phyloP scores from a whole-genome alignment of 352 stramenopile species.

The Pythium rhizo-oryzae region DNA sequence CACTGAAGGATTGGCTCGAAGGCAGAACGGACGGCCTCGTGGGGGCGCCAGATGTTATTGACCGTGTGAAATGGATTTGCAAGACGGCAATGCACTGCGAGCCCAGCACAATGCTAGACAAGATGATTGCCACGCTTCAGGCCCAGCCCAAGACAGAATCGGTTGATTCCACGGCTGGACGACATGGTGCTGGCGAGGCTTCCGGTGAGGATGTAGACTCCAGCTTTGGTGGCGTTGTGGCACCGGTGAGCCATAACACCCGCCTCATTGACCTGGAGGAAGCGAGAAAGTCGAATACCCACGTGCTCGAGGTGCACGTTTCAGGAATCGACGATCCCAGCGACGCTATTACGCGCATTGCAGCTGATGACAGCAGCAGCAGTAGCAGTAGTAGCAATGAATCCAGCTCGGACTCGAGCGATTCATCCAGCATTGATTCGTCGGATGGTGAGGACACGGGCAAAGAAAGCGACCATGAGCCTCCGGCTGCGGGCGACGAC shows the following conservation, averaged over 20 bases:
- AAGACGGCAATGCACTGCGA: constrained; percentile 2
- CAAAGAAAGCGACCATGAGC: constrained; percentile 20
- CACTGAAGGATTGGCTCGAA: constrained; percentile 30
- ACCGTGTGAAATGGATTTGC: constrained; percentile 19
- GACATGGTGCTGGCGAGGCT: neutral
- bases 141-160: neutral
- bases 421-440: constrained; percentile 17
- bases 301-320: neutral
- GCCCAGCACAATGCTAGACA: constrained; percentile 18
- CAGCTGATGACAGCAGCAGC: constrained; percentile 20
- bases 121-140: constrained; percentile 14
- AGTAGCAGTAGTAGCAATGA: constrained; percentile 31
- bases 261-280: neutral
- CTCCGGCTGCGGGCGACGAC: constrained; percentile 14
- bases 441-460: constrained; percentile 24
- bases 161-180: neutral
- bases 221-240: too few species aligned
- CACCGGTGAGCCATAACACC: neutral
- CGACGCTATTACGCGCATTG: constrained; percentile 4
- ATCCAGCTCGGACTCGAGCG: constrained; percentile 29
- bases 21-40: neutral
- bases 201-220: too few species aligned
- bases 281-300: neutral
- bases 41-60: neutral
- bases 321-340: neutral